Base-by-base conservation (phyloP, 2,329 filamentous ascomycete species). In the Ophiostoma sp. region DNA sequence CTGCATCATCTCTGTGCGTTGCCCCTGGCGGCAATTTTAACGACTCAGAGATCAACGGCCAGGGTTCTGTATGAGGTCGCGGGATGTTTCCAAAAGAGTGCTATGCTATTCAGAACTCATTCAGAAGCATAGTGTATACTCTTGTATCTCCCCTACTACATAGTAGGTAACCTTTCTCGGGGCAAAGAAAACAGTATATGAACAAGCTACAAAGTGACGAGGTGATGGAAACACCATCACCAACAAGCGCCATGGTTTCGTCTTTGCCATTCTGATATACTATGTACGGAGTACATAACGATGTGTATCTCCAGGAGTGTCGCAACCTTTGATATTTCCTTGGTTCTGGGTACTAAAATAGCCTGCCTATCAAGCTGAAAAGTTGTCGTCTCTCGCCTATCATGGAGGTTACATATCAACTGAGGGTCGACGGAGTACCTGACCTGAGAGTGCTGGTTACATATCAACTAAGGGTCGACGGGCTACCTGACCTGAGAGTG, bases 31-130 rank as follows among this genome's bases (percentile, higher is more conserved):
- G 15, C 23, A 57, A 57, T 57, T 31, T 57, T 15, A 20, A 57
- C 17, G 10, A 57, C 10, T 57, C 11, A 27, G 4, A 57, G 52
- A 57, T 57, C 52, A 27, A 10, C 52, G n/a, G 23, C 52, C 23
- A 20, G 52, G 52, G n/a, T 57, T 27, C 4, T 23, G 52, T 57
- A 13, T 13, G n/a, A 57, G 52, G 52, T 27, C 52, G 52, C 52
- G 52, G 52, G 23, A 27, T 57, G 10, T 57, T 57, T 57, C 52
- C 52, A 57, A 57, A 57, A 57, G 52, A 57, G 52, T 27, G 10
- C 52, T 48, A 48, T 48, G 44, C 44, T 20, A 48, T 48, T 48
- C 44, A 41, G 39, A 20, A n/a, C 17, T 17, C 7, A 48, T 48
- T 48, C 44, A 39, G 27, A 31, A 31, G 27, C 27, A 3, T 11